Base-by-base conservation (phyloP, 805 yeast genomes). In the Candida chilensis region DNA sequence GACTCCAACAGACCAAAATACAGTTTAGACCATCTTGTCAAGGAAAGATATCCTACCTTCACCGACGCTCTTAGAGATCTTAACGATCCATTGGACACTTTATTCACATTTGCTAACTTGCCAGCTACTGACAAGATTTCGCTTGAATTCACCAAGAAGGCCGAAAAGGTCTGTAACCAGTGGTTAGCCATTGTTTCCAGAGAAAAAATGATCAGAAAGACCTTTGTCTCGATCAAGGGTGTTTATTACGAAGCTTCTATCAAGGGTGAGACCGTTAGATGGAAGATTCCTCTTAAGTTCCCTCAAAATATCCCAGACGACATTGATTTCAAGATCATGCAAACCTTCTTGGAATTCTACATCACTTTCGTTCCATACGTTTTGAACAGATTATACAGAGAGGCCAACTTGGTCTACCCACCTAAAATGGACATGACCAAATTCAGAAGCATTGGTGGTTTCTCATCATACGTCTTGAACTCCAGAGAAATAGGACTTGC, bases 241-340 rank as follows among this genome's bases (percentile, higher is more conserved):
- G 94, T 90, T 12, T 92, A 92, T 58, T 92, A 90, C 52, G 86
- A 87, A 54, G 97, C 96, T 20, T 72, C 54, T 37, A 76, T 92
- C 28, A 78, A 72, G 54, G 98, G 98, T 41, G 95, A 87, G 56
- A 95, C 85, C 41, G 70, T 92, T 27, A 74, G 90, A 59, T 92
- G 98, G 98, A 74, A 92, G 36, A 94, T 86, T 28, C 98, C 98
- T 16, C 92, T 80, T 71, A 92, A 87, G 57, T 92, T 88, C 65
- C 96, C 98, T 13, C 94, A 90, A 55, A 83, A 83, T 55, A 81
- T 92, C 42, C 97, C 98, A 28, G 60, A 80, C 27, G 97, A 92
- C 55, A 78, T 92, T 36, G 98, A 92, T 60, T 90, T 92, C 67
- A 74, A 92, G 57, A 86, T 92, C 64, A 92, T 92, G 98, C 67